Evolutionary conservation across 495 filamentous ascomycete genomes (phyloP).

Genomic region (Trichoderma parareesei): DNA sequence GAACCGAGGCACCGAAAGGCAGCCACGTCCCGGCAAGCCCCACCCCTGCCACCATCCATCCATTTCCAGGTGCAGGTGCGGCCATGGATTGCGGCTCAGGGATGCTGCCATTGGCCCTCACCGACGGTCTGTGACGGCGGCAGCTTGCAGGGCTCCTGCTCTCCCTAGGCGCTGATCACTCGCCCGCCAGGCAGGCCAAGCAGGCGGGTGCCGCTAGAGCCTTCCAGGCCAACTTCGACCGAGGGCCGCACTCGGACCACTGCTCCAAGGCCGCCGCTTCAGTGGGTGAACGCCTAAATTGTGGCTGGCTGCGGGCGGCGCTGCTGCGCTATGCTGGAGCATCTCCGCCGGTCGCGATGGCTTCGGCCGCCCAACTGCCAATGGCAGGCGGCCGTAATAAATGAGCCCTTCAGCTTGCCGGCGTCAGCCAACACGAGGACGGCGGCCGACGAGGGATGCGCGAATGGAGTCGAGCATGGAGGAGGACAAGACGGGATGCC

Average conservation of each 20-base stretch:
- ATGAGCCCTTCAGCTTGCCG: neutral
- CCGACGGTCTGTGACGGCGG: constrained; percentile 7
- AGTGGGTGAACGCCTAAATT: neutral
- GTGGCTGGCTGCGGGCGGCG: neutral
- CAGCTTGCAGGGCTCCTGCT: neutral
- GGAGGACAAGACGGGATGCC: neutral
- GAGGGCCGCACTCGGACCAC: too few relatives aligned
- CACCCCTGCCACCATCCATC: neutral
- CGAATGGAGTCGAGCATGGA: too few relatives aligned
- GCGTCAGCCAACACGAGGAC: neutral
- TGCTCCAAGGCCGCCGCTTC: neutral
- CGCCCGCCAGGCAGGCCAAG: neutral
- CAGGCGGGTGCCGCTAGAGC: constrained; percentile 6
- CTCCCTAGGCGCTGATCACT: constrained; percentile 8
- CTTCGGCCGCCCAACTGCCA: neutral
- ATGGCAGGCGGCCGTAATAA: neutral
- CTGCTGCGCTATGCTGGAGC: neutral
- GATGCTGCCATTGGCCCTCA: neutral
- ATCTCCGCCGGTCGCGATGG: neutral
- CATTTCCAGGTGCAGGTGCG: too few relatives aligned
- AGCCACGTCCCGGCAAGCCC: neutral
- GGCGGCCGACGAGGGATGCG: too few relatives aligned
- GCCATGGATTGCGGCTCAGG: neutral
- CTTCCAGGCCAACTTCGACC: neutral
- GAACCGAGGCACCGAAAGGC: neutral